These are phyloP conservation scores for Oenanthe sinensis DNA, from an alignment of 129 eudicot species.

Conservation along the genomic window DNA sequence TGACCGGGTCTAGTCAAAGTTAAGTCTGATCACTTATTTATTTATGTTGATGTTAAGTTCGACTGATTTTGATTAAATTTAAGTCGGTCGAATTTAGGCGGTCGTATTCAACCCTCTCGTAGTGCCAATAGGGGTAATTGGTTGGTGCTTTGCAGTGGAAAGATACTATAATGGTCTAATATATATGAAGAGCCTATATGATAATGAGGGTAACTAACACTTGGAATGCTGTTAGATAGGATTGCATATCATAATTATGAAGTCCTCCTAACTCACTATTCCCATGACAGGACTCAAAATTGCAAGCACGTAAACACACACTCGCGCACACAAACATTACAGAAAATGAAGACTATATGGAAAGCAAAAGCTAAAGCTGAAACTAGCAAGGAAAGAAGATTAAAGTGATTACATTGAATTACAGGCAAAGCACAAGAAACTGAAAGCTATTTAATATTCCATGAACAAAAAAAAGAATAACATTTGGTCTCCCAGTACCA, in stretches of 20 bases:
- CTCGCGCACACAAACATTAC: background rate
- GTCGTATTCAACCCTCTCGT: no score
- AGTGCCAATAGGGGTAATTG: no score
- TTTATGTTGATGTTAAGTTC: no score
- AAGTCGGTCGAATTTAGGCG: no score
- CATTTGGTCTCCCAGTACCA: background rate
- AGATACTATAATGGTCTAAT: background rate
- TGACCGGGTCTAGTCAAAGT: no score
- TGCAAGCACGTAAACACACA: background rate
- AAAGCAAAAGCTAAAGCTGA: no score
- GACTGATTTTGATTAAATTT: no score
- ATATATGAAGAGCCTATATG: no score
- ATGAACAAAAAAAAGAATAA: background rate
- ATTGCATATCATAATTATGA: background rate
- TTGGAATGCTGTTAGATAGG: background rate
- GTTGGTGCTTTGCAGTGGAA: no score
- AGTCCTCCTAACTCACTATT: background rate
- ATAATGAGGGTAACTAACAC: background rate
- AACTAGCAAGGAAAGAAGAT: background rate
- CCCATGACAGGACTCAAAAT: background rate
- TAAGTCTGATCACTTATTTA: no score
- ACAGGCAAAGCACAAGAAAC: background rate
- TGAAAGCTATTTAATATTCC: background rate
- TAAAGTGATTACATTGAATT: background rate
- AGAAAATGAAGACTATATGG: background rate